Conservation (phyloP, 805 yeast genomes). For the Metschnikowia reukaufii region DNA sequence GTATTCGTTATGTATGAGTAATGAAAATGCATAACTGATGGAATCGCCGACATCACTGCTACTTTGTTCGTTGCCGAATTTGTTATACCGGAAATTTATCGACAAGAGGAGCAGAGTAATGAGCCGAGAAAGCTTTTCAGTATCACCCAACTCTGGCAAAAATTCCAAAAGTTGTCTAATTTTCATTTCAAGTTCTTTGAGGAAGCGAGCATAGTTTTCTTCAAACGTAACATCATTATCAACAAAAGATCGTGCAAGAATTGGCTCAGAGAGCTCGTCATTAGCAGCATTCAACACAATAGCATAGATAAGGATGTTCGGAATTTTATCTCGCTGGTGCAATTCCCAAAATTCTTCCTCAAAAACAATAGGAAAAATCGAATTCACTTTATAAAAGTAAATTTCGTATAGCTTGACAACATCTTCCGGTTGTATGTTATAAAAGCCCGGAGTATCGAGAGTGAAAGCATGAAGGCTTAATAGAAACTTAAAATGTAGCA, state of each 20-base stretch:
- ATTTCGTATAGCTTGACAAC: slow-evolving; percentile 29
- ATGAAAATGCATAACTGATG: slow-evolving; percentile 21
- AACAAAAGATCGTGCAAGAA: slow-evolving; percentile 17
- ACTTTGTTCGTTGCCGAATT: slow-evolving; percentile 25
- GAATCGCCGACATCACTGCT: slow-evolving; percentile 23
- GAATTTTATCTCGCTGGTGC: slow-evolving; percentile 33
- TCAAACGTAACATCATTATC: slow-evolving; percentile 6
- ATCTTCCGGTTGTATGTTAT: slow-evolving; percentile 13
- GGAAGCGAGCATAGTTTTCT: slow-evolving; percentile 11
- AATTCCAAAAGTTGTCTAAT: slow-evolving; percentile 23
- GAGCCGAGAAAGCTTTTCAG: slow-evolving; percentile 22
- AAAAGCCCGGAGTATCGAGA: slow-evolving; percentile 20
- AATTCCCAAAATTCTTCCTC: slow-evolving; percentile 38
- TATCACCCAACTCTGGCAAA: slow-evolving; percentile 26
- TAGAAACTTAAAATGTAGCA: slow-evolving; percentile 16
- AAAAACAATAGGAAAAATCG: slow-evolving; percentile 42
- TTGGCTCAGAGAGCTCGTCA: slow-evolving; percentile 29
- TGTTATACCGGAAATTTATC: slow-evolving; percentile 21
- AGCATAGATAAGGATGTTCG: slow-evolving; percentile 44
- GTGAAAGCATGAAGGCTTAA: slow-evolving; percentile 20
- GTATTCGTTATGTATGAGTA: slow-evolving; percentile 21
- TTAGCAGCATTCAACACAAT: slow-evolving; percentile 43
- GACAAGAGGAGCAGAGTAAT: slow-evolving; percentile 22
- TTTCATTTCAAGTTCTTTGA: slow-evolving; percentile 21
- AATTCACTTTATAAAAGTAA: slow-evolving; percentile 41